Evolutionary conservation across 2,329 filamentous ascomycete genomes (phyloP).

Genomic region (Penicillium sp.): DNA sequence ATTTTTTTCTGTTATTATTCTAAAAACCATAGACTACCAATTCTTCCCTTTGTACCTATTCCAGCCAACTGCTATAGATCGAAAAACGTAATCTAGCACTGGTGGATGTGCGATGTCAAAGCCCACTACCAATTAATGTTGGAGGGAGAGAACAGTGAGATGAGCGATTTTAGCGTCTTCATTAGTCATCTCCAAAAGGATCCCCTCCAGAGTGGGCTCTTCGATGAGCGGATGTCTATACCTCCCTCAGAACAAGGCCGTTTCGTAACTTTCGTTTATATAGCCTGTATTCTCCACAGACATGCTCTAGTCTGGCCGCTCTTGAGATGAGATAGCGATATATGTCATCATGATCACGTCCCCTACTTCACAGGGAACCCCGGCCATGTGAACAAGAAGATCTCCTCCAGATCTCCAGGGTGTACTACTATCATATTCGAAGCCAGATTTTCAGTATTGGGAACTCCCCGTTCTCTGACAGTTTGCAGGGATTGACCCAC

Average conservation of each 20-base stretch:
- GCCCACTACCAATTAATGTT: no score
- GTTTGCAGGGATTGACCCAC: not conserved
- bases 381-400: not conserved
- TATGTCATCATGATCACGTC: not conserved
- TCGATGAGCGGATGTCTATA: no score
- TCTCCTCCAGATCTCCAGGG: no score
- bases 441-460: not conserved
- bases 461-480: not conserved
- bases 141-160: no score
- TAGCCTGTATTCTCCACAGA: not conserved
- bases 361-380: not conserved
- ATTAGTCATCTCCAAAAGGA: no score
- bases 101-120: no score
- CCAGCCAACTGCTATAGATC: no score
- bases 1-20: conserved; percentile 26
- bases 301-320: not conserved
- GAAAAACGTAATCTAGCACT: no score
- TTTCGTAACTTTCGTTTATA: not conserved
- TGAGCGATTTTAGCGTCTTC: no score
- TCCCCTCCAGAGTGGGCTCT: no score
- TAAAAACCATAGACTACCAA: conserved; percentile 1
- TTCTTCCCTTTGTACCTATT: no score
- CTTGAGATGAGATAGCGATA: not conserved
- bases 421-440: not conserved
- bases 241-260: not conserved